Conservation (phyloP, 2,329 filamentous ascomycete genomes). For the Metarhizium humberi region DNA sequence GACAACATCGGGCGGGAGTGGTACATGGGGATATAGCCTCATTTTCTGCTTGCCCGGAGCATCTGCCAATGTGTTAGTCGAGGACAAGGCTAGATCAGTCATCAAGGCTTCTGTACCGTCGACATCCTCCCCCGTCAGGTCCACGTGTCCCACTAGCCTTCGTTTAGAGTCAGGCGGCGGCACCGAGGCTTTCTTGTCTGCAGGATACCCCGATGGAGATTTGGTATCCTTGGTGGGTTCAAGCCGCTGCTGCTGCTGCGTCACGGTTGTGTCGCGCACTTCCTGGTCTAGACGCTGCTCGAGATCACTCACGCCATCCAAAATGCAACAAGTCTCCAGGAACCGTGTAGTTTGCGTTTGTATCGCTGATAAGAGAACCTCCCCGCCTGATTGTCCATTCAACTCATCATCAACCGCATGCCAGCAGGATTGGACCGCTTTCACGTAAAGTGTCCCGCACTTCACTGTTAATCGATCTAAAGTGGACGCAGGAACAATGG, state of each 20-base stretch:
- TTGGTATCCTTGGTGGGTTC: conserved; percentile 4
- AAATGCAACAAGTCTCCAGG: conserved; percentile 49
- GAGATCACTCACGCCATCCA: conserved; percentile 49
- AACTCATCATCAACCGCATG: conserved; percentile 57
- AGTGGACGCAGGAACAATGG: conserved; percentile 51
- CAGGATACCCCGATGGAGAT: background rate
- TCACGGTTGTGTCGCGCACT: conserved; percentile 17
- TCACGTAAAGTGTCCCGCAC: conserved; percentile 68
- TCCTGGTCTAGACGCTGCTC: conserved; percentile 45
- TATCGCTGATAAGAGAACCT: conserved; percentile 42
- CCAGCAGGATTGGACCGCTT: conserved; percentile 64
- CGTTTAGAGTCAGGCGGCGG: background rate
- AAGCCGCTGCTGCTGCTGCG: background rate
- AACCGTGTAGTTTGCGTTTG: conserved; percentile 48
- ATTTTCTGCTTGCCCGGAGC: conserved; percentile 28
- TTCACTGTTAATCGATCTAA: conserved; percentile 54
- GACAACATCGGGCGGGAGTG: conserved; percentile 49
- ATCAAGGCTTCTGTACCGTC: conserved; percentile 10
- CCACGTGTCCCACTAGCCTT: background rate
- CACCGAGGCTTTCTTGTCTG: conserved; percentile 2
- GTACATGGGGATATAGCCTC: conserved; percentile 50
- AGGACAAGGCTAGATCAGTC: background rate
- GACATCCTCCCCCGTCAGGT: background rate
- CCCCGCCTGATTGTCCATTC: conserved; percentile 33
- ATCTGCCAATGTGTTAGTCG: conserved; percentile 12